Conservation (phyloP, 805 yeast genomes). For the Metschnikowia koreensis region DNA sequence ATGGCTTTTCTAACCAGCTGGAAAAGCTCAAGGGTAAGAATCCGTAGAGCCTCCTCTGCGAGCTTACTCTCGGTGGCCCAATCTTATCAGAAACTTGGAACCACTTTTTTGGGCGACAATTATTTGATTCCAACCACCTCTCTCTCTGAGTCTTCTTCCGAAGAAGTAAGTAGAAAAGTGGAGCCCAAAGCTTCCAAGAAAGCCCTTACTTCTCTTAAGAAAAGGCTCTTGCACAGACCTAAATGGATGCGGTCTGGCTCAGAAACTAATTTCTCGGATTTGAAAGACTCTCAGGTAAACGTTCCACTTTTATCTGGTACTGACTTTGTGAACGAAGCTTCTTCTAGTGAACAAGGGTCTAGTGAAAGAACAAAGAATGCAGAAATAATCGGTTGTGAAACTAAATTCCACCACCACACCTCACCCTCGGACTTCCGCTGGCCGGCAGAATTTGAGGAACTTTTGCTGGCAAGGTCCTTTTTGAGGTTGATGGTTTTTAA, state of each 20-base stretch:
- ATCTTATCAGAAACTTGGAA: background rate
- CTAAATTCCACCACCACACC: background rate
- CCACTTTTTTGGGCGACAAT: background rate
- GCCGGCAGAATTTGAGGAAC: background rate
- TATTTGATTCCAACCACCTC: background rate
- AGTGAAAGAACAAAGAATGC: background rate
- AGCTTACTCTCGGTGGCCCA: background rate
- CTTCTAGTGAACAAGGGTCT: background rate
- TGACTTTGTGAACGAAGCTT: background rate
- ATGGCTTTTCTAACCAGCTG: background rate
- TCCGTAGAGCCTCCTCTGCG: background rate
- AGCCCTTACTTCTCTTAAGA: background rate
- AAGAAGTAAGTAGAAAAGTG: background rate
- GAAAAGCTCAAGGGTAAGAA: background rate
- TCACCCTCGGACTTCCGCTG: background rate
- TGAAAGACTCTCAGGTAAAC: background rate
- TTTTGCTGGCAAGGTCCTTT: background rate
- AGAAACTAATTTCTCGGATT: background rate
- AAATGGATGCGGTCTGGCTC: background rate
- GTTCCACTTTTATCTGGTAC: background rate
- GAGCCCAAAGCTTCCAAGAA: background rate
- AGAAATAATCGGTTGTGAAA: background rate
- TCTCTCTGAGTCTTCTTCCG: background rate
- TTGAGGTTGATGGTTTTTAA: background rate
- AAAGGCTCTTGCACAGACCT: background rate